These are phyloP conservation scores for Rhizophora apiculata DNA, from an alignment of 345 rosid genomes.

Conservation along the genomic window DNA sequence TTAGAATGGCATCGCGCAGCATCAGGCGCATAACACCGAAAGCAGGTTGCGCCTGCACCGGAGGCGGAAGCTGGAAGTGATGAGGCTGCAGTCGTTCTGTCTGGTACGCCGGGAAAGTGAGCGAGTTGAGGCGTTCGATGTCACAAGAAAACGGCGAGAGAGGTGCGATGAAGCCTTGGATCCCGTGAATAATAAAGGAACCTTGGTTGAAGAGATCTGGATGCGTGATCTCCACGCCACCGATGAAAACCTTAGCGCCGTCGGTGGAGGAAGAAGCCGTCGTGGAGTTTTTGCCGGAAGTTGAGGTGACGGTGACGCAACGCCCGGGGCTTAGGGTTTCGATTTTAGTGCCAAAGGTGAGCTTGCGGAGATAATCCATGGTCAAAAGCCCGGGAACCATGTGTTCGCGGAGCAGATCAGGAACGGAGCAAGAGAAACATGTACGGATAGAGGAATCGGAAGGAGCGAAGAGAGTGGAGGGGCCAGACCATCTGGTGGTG, in stretches of 20 bases:
- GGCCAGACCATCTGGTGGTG: slow-evolving; percentile 50
- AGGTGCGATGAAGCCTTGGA: slow-evolving; percentile 57
- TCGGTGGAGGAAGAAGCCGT: slow-evolving; percentile 9
- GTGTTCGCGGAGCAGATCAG: slow-evolving; percentile 60
- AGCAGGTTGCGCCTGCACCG: slow-evolving; percentile 32
- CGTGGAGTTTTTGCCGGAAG: slow-evolving; percentile 24
- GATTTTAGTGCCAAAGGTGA: slow-evolving; percentile 54
- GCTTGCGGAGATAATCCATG: slow-evolving; percentile 48
- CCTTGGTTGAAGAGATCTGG: slow-evolving; percentile 70
- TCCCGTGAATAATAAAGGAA: slow-evolving; percentile 50
- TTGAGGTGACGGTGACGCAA: slow-evolving; percentile 55
- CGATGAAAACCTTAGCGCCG: slow-evolving; percentile 44
- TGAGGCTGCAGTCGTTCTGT: slow-evolving; percentile 5
- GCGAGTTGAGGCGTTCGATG: slow-evolving; percentile 45
- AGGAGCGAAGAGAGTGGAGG: slow-evolving; percentile 63
- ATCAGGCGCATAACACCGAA: slow-evolving; percentile 46
- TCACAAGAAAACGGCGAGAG: slow-evolving; percentile 65
- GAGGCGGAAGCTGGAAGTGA: slow-evolving; percentile 13
- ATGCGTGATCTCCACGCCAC: slow-evolving; percentile 56
- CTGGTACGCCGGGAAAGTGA: slow-evolving; percentile 34
- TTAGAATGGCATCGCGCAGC: slow-evolving; percentile 56
- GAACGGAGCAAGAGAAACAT: slow-evolving; percentile 46
- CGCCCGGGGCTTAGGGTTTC: slow-evolving; percentile 59
- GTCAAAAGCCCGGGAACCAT: slow-evolving; percentile 62
- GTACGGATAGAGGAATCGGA: slow-evolving; percentile 50